phyloP scores from a whole-genome alignment of 257 asterid genomes.

The Prunella vulgaris region DNA sequence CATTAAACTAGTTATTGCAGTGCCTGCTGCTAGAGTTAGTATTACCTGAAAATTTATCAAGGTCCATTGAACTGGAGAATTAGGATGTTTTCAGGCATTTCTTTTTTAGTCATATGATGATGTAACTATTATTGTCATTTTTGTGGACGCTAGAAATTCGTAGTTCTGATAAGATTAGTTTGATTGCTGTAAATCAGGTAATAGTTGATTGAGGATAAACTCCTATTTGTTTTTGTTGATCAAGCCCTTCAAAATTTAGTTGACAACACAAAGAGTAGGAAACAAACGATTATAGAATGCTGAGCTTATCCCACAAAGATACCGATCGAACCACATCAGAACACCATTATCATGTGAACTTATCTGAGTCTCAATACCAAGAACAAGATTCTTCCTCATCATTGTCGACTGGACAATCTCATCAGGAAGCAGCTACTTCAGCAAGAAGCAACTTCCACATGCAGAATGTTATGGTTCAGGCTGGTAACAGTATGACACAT shows the following conservation, averaged over 20 bases:
- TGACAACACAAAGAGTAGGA: conserved; percentile 2
- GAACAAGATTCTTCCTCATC: conserved; percentile 51
- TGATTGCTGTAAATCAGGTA: conserved; percentile 22
- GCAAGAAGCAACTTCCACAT: conserved; percentile 27
- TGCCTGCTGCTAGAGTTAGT: not conserved
- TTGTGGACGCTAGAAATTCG: not conserved
- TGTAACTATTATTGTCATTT: not conserved
- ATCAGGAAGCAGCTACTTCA: conserved; percentile 28
- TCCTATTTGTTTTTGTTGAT: not conserved
- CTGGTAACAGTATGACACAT: conserved; percentile 33
- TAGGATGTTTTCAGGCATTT: not conserved
- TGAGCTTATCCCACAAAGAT: conserved; percentile 34
- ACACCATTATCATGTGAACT: conserved; percentile 25
- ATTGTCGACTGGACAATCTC: conserved; percentile 43
- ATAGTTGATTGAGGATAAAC: not conserved
- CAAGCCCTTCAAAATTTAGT: conserved; percentile 9
- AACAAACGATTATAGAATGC: conserved; percentile 35
- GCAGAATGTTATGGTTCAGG: conserved; percentile 35
- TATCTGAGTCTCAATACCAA: conserved; percentile 36
- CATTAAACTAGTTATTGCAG: not conserved
- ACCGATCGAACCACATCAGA: conserved; percentile 20
- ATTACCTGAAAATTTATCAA: not conserved
- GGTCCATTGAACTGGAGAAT: not conserved
- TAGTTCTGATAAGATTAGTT: not conserved
- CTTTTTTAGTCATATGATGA: not conserved